Percentiles rank a stretch among this genome's conserved stretches.
Conservation (phyloP, 805 yeast species). For the Candida jianshihensis region DNA sequence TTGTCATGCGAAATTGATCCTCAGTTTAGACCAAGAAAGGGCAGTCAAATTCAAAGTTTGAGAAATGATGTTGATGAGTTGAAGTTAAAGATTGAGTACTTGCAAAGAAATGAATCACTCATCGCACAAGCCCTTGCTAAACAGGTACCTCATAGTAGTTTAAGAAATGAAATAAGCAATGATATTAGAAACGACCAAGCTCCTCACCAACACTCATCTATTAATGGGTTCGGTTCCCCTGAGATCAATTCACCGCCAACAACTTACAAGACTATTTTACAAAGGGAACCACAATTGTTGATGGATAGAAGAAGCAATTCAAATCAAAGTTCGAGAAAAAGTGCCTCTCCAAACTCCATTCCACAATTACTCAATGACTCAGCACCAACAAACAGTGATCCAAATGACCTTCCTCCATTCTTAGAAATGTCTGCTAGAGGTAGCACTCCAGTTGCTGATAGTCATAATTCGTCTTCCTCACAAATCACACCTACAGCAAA, state of each 20-base stretch:
- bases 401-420: slow-evolving; percentile 33
- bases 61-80: slow-evolving; percentile 81
- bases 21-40: slow-evolving; percentile 83
- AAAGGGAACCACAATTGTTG: slow-evolving; percentile 37
- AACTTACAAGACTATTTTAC: slow-evolving; percentile 36
- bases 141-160: slow-evolving; percentile 5
- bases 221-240: slow-evolving; percentile 6
- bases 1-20: slow-evolving; percentile 86
- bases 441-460: slow-evolving; percentile 18
- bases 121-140: slow-evolving; percentile 53
- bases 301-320: slow-evolving; percentile 25
- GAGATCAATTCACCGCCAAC: slow-evolving; percentile 12
- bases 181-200: too few relatives aligned
- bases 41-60: slow-evolving; percentile 79
- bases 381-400: slow-evolving; percentile 31
- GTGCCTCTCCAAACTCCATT: slow-evolving; percentile 18
- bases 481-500: slow-evolving; percentile 18
- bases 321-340: slow-evolving; percentile 15
- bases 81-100: slow-evolving; percentile 61
- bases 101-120: slow-evolving; percentile 58
- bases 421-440: slow-evolving; percentile 35
- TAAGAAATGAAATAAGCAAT: too few relatives aligned
- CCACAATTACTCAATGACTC: slow-evolving; percentile 37
- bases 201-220: slow-evolving; percentile 17
- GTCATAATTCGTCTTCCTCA: slow-evolving; percentile 15